Base-by-base conservation (phyloP, 495 filamentous ascomycete species). In the Aspergillus diversus region DNA sequence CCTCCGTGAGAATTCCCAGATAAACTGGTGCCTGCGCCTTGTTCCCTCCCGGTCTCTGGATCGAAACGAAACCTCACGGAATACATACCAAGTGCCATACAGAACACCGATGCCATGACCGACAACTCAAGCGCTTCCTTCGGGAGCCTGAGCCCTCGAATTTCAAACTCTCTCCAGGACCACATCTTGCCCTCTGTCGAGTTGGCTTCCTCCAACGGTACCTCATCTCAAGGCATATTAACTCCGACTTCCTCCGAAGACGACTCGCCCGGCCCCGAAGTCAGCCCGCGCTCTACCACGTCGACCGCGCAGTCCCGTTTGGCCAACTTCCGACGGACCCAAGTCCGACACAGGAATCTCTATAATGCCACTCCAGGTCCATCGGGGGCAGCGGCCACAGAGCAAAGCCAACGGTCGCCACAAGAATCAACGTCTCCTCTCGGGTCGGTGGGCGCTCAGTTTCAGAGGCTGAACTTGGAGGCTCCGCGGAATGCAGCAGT, bases 351-450 rank as follows among this genome's bases (percentile, higher is more conserved):
- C 58, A 39, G 57, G 33, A 32, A 61, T 21, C 52, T 65, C n/a
- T 57, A 57, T 53, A 65, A 65, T 43, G 63, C 52, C 27, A 65
- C 52, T 13, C 63, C 63, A 7, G 56, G 42, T 33, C 58, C 63
- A 46, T 33, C 51, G 21, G n/a, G 55, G 16, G 21, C 21, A 8
- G 21, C 55, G 6, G 4, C 55, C 1, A n/a, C 32, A 3, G 50
- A 39, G 34, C 55, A 17, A 15, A 16, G 2, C 4, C 15, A 53
- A 5, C 50, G 55, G 33, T 31, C 39, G 12, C 37, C 32, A 39
- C 37, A 34, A 21, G 16, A 42, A 48, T 27, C 52, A 16, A 46
- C 13, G 16, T 50, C 50, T 21, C 50, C 51, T 4, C 31, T 62
- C 16, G 51, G 39, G 11, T 9, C 5, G 5, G 43, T 57, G 12